These are phyloP conservation scores for Cladosporium sp. DNA, from an alignment of 2,329 filamentous ascomycete species.

Conservation along the genomic window DNA sequence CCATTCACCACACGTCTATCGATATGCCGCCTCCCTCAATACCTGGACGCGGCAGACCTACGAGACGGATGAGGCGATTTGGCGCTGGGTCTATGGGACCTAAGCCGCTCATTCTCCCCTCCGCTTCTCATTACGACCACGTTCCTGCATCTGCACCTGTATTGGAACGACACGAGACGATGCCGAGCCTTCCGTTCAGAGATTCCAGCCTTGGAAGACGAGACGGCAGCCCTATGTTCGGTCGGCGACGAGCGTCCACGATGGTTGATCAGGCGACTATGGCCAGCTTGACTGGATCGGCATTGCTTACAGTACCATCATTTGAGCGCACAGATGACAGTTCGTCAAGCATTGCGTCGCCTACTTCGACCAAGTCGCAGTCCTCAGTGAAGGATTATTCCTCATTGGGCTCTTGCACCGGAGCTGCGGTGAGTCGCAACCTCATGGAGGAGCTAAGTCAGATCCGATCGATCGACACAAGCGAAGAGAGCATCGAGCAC, in stretches of 20 bases:
- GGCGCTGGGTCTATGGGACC: constrained; percentile 29
- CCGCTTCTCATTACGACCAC: constrained; percentile 24
- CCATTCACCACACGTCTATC: constrained; percentile 4
- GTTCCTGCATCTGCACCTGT: constrained; percentile 24
- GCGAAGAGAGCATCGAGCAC: not conserved
- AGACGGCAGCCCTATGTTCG: not conserved
- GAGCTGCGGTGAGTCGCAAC: constrained; percentile 20
- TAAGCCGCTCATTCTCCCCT: constrained; percentile 30
- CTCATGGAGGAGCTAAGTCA: constrained; percentile 29
- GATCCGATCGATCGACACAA: not conserved
- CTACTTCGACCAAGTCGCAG: not conserved
- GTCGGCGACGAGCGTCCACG: constrained; percentile 7
- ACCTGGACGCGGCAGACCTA: constrained; percentile 16
- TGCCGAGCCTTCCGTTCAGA: constrained; percentile 13
- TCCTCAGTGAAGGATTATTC: not conserved
- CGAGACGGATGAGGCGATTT: constrained; percentile 31
- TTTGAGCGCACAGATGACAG: not conserved
- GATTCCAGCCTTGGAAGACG: not conserved
- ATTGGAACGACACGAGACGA: constrained; percentile 19
- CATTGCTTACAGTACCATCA: not conserved
- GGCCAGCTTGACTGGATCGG: not conserved
- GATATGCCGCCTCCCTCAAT: constrained; percentile 13
- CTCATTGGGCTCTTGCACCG: constrained; percentile 1
- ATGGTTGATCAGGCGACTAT: constrained; percentile 8
- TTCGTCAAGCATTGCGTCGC: not conserved